Base-by-base conservation (phyloP, 116 monocot genomes). In the Dioscorea cayenensis region DNA sequence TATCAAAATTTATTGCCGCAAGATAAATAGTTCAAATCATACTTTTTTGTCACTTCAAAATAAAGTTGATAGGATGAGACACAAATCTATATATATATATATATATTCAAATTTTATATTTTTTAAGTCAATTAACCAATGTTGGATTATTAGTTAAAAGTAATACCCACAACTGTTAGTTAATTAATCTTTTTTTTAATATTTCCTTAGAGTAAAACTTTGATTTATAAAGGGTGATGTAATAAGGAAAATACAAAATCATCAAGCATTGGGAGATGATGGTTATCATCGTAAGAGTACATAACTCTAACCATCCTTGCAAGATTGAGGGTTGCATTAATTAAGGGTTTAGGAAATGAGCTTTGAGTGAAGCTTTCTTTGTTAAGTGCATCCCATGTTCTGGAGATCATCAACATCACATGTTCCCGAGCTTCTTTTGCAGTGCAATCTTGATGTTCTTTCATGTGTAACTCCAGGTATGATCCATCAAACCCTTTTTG, bases 401-500 rank as follows among this genome's bases (percentile, higher is more conserved):
- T 43, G 3, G 77, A 76, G 12, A 86, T 86, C 76, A 82, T 69
- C 4, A 67, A 1, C 69, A 64, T 74, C 17, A 72, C 71, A 32
- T 82, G 82, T 12, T 75, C 50, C 52, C 55, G 67, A 55, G 85
- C 85, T n/a, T 18, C 50, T 32, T 74, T 23, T 3, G 12, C 4
- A 48, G 75, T 68, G 16, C 52, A 68, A 14, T 60, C 21, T 14
- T 65, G 72, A 64, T 81, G 66, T 29, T 85, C 82, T 51, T 80
- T 86, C 77, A 74, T 70, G 66, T 71, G 83, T 60, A 64, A 82
- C 23, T 86, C 79, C 50, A 86, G 20, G 65, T 82, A 82, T 36
- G 86, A 86, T 28, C 83, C 86, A 71, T 86, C 86, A 61, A 73
- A 86, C 35, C 86, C 86, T 12, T 77, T 71, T 64, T 86, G 83